Conservation (phyloP, 208 protist species). For the Spironucleus salmonicida region DNA sequence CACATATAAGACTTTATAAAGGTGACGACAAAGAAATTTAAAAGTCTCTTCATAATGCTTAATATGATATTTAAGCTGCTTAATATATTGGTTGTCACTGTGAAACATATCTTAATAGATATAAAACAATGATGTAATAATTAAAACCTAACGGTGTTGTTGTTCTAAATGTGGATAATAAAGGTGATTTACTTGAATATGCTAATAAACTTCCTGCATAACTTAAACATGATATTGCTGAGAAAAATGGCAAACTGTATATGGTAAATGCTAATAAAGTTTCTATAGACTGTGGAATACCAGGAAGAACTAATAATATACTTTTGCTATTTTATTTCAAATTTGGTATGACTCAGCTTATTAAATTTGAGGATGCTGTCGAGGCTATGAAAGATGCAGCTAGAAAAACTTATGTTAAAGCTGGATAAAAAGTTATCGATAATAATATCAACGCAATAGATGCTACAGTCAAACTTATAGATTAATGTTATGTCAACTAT, state of each 20-base stretch:
- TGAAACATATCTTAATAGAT: constrained; percentile 44
- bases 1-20: constrained; percentile 54
- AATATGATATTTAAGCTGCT: constrained; percentile 49
- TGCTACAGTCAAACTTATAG: not conserved
- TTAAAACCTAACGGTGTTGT: not conserved
- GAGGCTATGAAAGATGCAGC: constrained; percentile 25
- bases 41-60: constrained; percentile 41
- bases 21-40: not conserved
- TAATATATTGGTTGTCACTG: constrained; percentile 55
- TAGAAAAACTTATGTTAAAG: constrained; percentile 30
- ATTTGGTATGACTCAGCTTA: not conserved
- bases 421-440: constrained; percentile 26
- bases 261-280: constrained; percentile 50
- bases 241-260: constrained; percentile 42
- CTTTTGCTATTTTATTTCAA: constrained; percentile 16
- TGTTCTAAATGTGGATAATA: not conserved
- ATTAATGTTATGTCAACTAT: constrained; percentile 16
- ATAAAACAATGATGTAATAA: not conserved
- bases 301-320: constrained; percentile 11
- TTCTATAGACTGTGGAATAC: constrained; percentile 39
- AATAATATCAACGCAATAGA: constrained; percentile 35
- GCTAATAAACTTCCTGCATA: constrained; percentile 44
- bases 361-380: not conserved
- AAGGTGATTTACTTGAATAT: constrained; percentile 47
- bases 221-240: constrained; percentile 46